A percentile compares a stretch with the other conserved stretches of the same genome.
These are phyloP conservation scores for Papiliotrema laurentii DNA, from an alignment of 1,284 basidiomycete genomes.

Conservation along the genomic window DNA sequence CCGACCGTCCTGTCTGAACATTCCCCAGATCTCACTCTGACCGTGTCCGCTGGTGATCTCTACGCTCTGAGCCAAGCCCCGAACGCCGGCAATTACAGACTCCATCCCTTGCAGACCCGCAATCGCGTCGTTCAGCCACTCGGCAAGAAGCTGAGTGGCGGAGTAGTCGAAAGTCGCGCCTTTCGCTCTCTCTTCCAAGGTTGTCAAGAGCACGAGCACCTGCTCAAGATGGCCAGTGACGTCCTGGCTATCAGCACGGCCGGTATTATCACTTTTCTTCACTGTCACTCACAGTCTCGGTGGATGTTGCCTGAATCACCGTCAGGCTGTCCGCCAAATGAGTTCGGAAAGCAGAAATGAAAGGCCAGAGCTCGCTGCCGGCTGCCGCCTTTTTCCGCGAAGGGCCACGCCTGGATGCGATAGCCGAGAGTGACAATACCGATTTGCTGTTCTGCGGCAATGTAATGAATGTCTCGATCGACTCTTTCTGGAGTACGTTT, in stretches of 20 bases:
- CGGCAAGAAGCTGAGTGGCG: conserved; percentile 47
- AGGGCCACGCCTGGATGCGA: conserved; percentile 14
- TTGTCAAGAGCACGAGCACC: conserved; percentile 13
- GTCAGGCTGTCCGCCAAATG: not conserved
- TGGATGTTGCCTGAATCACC: no score
- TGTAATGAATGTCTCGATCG: conserved; percentile 23
- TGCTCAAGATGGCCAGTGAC: conserved; percentile 12
- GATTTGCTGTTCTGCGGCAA: conserved; percentile 23
- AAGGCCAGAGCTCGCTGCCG: conserved; percentile 33
- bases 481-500: conserved; percentile 13
- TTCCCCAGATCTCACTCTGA: conserved; percentile 50
- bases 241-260: not conserved
- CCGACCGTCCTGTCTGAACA: conserved; percentile 25
- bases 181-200: conserved; percentile 39
- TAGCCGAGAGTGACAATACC: conserved; percentile 28
- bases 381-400: conserved; percentile 21
- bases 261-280: not conserved
- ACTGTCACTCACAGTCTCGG: not conserved
- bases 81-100: conserved; percentile 1
- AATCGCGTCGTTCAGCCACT: conserved; percentile 39
- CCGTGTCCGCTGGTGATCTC: conserved; percentile 45
- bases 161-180: conserved; percentile 47
- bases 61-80: conserved; percentile 21
- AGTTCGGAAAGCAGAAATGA: conserved; percentile 19
- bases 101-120: conserved; percentile 10